phyloP scores from a whole-genome alignment of 202 grass and related monocot genomes.

The Digitaria exilis region DNA sequence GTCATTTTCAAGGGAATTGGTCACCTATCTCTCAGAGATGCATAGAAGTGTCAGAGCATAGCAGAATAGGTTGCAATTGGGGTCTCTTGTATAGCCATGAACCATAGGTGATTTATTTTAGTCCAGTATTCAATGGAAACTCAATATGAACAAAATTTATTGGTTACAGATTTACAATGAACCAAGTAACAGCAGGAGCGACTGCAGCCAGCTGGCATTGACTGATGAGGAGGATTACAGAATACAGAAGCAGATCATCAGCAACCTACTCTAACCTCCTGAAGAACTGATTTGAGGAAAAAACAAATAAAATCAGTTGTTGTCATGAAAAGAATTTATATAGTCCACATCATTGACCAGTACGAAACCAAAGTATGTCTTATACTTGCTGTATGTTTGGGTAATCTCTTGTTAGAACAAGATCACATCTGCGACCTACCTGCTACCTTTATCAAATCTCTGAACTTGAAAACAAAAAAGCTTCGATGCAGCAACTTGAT shows the following conservation, averaged over 20 bases:
- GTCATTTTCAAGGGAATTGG: slow-evolving; percentile 22
- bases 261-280: slow-evolving; percentile 1
- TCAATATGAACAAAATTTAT: background rate
- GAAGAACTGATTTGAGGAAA: background rate
- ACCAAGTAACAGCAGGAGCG: background rate
- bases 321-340: slow-evolving; percentile 9
- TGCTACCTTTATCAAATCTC: slow-evolving; percentile 21
- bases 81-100: slow-evolving; percentile 1
- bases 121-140: slow-evolving; percentile 1
- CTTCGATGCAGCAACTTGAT: slow-evolving; percentile 28
- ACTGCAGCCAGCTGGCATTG: background rate
- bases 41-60: slow-evolving; percentile 6
- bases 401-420: slow-evolving; percentile 18
- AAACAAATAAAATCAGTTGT: slow-evolving; percentile 15
- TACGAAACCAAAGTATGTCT: background rate
- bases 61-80: background rate
- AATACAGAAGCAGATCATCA: background rate
- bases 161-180: background rate
- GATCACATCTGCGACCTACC: slow-evolving; percentile 16
- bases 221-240: background rate
- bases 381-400: background rate
- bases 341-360: slow-evolving; percentile 22
- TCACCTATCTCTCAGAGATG: slow-evolving; percentile 8
- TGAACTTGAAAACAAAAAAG: background rate
- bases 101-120: background rate